phyloP scores from a whole-genome alignment of 331 rosid genomes.

The Acacia pycnantha region DNA sequence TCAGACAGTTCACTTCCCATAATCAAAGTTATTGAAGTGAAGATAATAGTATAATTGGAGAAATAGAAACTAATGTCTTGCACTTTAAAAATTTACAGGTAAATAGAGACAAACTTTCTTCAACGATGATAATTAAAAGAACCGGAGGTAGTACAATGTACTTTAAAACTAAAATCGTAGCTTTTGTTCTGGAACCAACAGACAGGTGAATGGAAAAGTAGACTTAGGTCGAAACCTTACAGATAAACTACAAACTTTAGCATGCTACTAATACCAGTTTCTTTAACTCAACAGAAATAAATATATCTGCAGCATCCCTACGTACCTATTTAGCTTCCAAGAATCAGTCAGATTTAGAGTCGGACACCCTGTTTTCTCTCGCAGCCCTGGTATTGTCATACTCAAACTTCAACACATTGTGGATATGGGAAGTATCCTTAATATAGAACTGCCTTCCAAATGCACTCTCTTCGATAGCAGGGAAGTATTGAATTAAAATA shows the following conservation, averaged over 20 bases:
- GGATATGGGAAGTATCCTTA: constrained; percentile 59
- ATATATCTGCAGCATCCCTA: neutral
- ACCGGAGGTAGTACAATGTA: neutral
- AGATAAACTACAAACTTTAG: neutral
- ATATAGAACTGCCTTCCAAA: constrained; percentile 68
- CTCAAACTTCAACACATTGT: constrained; percentile 85
- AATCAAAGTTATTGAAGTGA: neutral
- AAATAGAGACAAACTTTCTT: neutral
- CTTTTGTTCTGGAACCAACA: neutral
- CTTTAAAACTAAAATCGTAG: neutral
- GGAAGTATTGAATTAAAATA: constrained; percentile 46
- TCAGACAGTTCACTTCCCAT: neutral
- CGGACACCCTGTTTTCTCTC: constrained; percentile 36
- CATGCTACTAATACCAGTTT: neutral
- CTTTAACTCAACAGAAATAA: neutral
- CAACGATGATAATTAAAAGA: neutral
- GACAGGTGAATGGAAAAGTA: neutral
- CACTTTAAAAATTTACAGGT: neutral
- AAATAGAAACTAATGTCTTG: neutral
- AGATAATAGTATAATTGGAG: neutral
- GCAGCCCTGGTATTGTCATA: constrained; percentile 80
- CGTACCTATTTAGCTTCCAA: constrained; percentile 19
- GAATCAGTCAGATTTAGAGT: constrained; percentile 45
- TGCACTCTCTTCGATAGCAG: constrained; percentile 70
- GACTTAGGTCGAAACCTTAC: neutral